Evolutionary conservation across 2,329 filamentous ascomycete genomes (phyloP), one percentile per base, ranked within the genome.

Genomic region (Claviceps capensis): DNA sequence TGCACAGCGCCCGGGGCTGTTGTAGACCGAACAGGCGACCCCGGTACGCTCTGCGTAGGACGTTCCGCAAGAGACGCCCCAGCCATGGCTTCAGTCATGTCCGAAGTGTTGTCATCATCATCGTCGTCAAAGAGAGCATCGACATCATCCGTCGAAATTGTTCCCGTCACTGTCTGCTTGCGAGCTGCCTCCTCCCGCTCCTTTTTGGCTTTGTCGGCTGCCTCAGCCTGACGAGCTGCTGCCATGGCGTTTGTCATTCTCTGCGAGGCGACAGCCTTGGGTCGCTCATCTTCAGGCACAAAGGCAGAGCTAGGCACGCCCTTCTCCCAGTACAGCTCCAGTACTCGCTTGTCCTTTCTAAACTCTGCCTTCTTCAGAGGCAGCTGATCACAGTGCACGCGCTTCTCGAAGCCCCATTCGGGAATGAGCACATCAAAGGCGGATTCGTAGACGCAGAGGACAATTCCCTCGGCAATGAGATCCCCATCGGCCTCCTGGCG

Each of bases 301-400:
- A 94, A 98, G 2, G 90, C 87, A 44, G 91, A 96, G 56, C 90
- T 97, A 30, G 91, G 88, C 7, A 97, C 89, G 47, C 93, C 93
- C 79, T 97, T 98, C 82, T 98, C 93, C 93, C 93, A 98, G 76
- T 96, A 98, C 16, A 98, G 79, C 71, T 98, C 93, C 47, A 98
- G 77, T 34, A 97, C 81, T 52, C 93, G 83, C 72, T 90, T 88
- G 66, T 95, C 89, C 77, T 97, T 97, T 69, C 94, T 83, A 71
- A 93, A 98, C 66, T 98, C 93, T n/a, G 93, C 93, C 77, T 98
- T 98, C 79, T 97, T 91, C 60, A 98, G 74, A 34, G 93, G 93
- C 65, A 98, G 77, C 74, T 98, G 93, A 65, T 98, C 93, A 66
- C 93, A 98, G 71, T 98, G 93, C 50, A 98, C 93, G 58, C 93